Evolutionary conservation across 1,284 basidiomycete species (phyloP), one percentile per base, ranked within the genome.

Genomic region (Tremellales sp.): DNA sequence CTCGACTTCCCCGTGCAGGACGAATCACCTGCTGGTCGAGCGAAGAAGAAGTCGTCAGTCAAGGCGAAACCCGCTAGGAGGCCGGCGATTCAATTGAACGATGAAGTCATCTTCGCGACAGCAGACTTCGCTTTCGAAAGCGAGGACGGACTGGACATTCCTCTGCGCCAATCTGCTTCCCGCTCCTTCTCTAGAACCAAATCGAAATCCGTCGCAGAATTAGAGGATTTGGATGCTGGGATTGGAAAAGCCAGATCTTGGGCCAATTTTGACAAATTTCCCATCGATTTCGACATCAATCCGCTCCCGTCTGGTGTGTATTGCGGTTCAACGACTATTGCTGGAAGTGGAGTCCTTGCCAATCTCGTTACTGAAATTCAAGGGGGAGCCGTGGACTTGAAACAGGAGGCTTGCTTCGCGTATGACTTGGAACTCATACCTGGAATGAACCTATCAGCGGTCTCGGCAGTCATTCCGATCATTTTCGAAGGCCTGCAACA

Each of bases 191-290:
- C 39, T 26, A 18, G 39, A 18, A 48, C 46, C 3, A 18, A 35
- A n/a, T 55, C 50, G 13, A 35, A 13, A 18, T 18, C 29, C 40
- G 14, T 13, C 35, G 21, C 19, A 10, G 34, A 32, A 19, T 25
- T 26, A 25, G 50, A 51, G 14, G 41, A 53, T 7, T 43, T 68
- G 2, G 66, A 70, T 49, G 53, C 51, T 9, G 62, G 61, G 0
- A 53, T 72, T 1, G 70, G 68, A 14, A 65, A 63, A 42, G 67
- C 66, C n/a, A 48, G 64, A 35, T 71, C 70, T 9, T 73, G 71
- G 71, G 66, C 63, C 4, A 66, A 71, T 39, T 61, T 72, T 36
- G 68, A 70, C 21, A 56, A 58, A 14, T 70, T 70, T 41, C 64
- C 69, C 2, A 51, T 70, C 38, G 69, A 71, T 46, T 73, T 72